These are phyloP conservation scores for Mycosphaerelloides madeirae DNA, from an alignment of 2,329 filamentous ascomycete genomes.

Conservation along the genomic window DNA sequence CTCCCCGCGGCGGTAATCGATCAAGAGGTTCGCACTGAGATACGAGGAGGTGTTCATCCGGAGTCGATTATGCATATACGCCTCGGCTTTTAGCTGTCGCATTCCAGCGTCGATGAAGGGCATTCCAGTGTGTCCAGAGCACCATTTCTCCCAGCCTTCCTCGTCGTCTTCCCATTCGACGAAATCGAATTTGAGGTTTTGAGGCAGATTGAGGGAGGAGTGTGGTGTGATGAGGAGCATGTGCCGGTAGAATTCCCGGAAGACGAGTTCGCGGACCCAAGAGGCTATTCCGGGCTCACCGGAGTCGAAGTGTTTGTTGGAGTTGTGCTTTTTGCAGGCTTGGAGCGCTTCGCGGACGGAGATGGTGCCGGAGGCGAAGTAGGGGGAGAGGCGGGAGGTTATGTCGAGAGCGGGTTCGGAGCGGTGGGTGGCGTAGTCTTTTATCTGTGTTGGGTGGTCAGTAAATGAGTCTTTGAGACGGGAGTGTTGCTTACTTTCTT, in stretches of 20 bases:
- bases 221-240: conserved; percentile 45
- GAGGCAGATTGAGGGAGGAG: conserved; percentile 47
- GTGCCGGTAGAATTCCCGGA: conserved; percentile 49
- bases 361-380: conserved; percentile 45
- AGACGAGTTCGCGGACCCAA: conserved; percentile 51
- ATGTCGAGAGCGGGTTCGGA: conserved; percentile 40
- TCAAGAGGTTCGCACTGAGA: conserved; percentile 45
- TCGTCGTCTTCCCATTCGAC: conserved; percentile 49
- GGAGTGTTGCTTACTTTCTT: conserved; percentile 27
- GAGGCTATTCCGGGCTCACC: conserved; percentile 34
- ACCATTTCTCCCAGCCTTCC: conserved; percentile 48
- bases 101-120: conserved; percentile 51
- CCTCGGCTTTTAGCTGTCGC: conserved; percentile 46
- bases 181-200: conserved; percentile 50
- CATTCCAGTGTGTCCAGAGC: conserved; percentile 43
- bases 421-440: conserved; percentile 39
- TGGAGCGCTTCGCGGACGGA: conserved; percentile 44
- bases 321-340: conserved; percentile 40
- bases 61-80: conserved; percentile 50
- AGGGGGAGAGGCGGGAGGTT: conserved; percentile 41
- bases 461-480: no score
- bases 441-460: not conserved
- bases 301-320: conserved; percentile 41
- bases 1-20: conserved; percentile 49
- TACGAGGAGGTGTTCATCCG: conserved; percentile 49